phyloP scores from a whole-genome alignment of 345 rosid genomes.

The Moricandia arvensis region DNA sequence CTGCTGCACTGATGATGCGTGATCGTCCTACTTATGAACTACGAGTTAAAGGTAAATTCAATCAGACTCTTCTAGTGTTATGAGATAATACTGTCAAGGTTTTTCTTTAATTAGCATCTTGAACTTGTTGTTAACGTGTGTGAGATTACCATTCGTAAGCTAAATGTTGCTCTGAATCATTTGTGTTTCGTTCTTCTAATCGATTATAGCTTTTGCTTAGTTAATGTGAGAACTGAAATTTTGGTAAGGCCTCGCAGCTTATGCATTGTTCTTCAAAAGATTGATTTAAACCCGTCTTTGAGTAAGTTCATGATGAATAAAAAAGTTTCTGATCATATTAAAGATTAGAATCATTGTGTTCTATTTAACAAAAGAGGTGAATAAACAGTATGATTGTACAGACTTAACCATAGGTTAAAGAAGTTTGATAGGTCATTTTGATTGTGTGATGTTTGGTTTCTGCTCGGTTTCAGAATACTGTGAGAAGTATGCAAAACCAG shows the following conservation, averaged over 20 bases:
- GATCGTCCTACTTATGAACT: constrained; percentile 78
- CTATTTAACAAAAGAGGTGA: neutral
- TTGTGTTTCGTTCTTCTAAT: neutral
- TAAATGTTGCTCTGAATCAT: neutral
- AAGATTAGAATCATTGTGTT: neutral
- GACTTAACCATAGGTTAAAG: neutral
- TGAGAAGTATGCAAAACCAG: constrained; percentile 87
- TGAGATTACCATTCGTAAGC: neutral
- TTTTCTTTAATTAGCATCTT: neutral
- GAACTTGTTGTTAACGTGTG: neutral
- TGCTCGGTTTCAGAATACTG: constrained; percentile 53
- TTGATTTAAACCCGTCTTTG: neutral
- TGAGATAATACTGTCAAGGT: neutral
- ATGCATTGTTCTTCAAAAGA: neutral
- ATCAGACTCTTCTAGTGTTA: neutral
- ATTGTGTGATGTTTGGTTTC: neutral
- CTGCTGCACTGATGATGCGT: constrained; percentile 95
- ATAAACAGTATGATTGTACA: neutral
- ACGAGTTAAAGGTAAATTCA: constrained; percentile 72
- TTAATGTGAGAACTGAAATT: neutral
- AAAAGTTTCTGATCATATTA: neutral
- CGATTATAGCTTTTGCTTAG: neutral
- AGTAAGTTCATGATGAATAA: neutral
- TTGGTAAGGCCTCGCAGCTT: neutral
- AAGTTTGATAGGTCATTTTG: constrained; percentile 4